phyloP scores from a whole-genome alignment of 768 basidiomycete species.

The Tricholomella constricta region DNA sequence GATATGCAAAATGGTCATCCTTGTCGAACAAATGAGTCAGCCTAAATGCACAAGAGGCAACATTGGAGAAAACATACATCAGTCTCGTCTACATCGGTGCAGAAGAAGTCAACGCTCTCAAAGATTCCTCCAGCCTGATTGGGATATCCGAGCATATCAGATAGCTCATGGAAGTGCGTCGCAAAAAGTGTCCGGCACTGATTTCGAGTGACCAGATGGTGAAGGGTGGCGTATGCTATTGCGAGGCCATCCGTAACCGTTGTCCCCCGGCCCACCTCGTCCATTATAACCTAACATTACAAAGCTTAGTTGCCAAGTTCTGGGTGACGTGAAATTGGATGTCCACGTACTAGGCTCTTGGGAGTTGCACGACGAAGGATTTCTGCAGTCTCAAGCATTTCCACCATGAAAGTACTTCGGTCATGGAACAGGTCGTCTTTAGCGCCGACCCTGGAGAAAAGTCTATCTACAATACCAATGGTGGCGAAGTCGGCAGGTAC shows the following conservation, averaged over 20 bases:
- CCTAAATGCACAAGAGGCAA: background rate
- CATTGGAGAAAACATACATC: conserved; percentile 48
- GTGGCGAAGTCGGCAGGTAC: conserved; percentile 85
- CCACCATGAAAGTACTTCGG: conserved; percentile 97
- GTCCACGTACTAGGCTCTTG: conserved; percentile 67
- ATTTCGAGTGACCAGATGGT: conserved; percentile 75
- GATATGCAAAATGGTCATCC: conserved; percentile 82
- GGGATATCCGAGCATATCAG: conserved; percentile 75
- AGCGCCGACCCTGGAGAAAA: conserved; percentile 95
- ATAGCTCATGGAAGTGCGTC: conserved; percentile 97
- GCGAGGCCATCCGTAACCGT: conserved; percentile 91
- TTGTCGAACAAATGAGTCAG: conserved; percentile 27
- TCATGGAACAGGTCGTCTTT: conserved; percentile 94
- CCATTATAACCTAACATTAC: conserved; percentile 87
- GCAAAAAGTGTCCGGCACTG: conserved; percentile 89
- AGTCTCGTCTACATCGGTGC: conserved; percentile 82
- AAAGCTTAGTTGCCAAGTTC: background rate
- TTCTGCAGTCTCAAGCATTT: conserved; percentile 93
- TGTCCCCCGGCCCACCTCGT: conserved; percentile 97
- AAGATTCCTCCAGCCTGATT: conserved; percentile 50
- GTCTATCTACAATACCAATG: conserved; percentile 84
- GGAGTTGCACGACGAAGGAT: conserved; percentile 85
- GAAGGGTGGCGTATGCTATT: conserved; percentile 88
- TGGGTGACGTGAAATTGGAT: background rate
- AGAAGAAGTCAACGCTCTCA: conserved; percentile 76